Percentiles rank a stretch among this genome's conserved stretches.
phyloP scores from a whole-genome alignment of 163 green algal species.

The Chlamydomonas reinhardtii region DNA sequence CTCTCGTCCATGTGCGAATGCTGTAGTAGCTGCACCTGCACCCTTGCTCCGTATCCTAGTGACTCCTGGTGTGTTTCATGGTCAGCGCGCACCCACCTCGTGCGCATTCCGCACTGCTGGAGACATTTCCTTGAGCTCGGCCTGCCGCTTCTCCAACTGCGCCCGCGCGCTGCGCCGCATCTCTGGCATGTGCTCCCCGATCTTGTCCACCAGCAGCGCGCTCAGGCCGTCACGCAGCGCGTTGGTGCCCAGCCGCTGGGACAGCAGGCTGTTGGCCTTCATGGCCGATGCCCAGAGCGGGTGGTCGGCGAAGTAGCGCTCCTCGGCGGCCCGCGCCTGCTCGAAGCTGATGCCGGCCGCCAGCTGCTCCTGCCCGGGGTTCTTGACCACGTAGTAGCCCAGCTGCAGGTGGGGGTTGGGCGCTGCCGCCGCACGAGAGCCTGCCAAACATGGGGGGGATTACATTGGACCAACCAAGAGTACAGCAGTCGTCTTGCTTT shows the following conservation, averaged over 20 bases:
- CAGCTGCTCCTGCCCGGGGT: conserved; percentile 51
- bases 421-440: no score
- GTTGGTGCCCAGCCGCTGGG: background rate
- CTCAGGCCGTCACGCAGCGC: conserved; percentile 28
- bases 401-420: background rate
- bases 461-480: no score
- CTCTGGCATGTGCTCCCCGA: conserved; percentile 25
- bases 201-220: conserved; percentile 27
- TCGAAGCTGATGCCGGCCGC: conserved; percentile 12
- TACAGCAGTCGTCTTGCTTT: no score
- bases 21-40: no score
- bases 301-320: conserved; percentile 25
- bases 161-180: background rate
- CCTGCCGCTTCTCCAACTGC: background rate
- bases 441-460: no score
- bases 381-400: conserved; percentile 53
- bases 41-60: no score
- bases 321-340: background rate
- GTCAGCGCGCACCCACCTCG: no score
- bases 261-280: no score
- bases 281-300: no score
- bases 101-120: background rate
- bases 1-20: no score
- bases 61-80: no score
- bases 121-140: background rate